Evolutionary conservation across 495 filamentous ascomycete genomes (phyloP), one percentile per base, ranked within the genome.

Genomic region (Podospora anserina): DNA sequence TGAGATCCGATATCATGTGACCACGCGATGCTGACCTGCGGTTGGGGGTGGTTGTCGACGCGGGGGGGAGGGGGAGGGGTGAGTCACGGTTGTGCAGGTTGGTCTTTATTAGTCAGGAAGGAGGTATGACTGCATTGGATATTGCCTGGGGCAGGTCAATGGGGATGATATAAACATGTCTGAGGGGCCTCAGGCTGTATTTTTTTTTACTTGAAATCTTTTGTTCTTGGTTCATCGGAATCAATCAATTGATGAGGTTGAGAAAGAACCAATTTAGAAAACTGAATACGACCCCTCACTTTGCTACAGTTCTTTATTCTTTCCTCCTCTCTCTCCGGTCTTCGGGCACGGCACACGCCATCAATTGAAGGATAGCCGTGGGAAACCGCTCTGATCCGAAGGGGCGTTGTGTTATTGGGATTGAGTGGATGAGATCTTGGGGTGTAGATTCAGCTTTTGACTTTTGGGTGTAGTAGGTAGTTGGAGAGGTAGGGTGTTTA

Each of bases 321-420:
- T 58, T 44, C 63, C 26, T 1, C 56, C 32, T 56, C 3, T 23
- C 28, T 28, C 56, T 32, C 15, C 68, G 39, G 68, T 61, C 67
- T 69, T 69, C 67, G 62, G 61, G 56, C 30, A 64, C 61, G 55
- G 62, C 61, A 68, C 67, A 44, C 7, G 30, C 44, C 20, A 27
- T 13, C 5, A 23, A 16, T 4, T n/a, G 5, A 19, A 4, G 5
- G 57, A 3, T 16, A 66, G 58, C 63, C 68, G 64, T 15, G 61
- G 63, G 49, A 63, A 66, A 28, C 64, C 68, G 64, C 5, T 19
- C 63, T 63, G 63, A 66, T 34, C 68, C 68, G 64, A 44, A 39
- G 6, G 9, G 39, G 15, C 39, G 13, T 49, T 49, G 9, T 11
- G 39, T 23, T 23, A 49, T 49, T 49, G 39, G 13, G 39, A 49